Conservation (phyloP, 2,329 filamentous ascomycete species). For the Cordyceps tenuipes region DNA sequence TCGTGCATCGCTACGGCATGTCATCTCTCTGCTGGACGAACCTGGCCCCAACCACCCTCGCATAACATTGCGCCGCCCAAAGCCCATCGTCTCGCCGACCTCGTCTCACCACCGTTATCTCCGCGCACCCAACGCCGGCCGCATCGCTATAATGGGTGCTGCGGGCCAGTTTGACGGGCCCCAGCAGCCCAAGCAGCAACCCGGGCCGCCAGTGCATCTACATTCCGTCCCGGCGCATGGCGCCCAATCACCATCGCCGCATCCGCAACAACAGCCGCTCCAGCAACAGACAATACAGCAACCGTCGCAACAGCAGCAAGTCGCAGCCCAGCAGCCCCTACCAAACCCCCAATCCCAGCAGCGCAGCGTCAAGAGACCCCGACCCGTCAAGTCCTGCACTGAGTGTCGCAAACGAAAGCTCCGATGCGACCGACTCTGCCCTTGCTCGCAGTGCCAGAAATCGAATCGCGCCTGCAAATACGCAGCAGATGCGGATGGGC, state of each 20-base stretch:
- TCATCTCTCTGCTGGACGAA: background rate
- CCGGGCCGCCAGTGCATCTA: background rate
- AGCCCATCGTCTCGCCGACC: background rate
- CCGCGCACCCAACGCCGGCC: background rate
- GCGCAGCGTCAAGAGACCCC: constrained; percentile 43
- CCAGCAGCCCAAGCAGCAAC: constrained; percentile 4
- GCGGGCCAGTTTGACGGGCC: background rate
- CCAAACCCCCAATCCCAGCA: constrained; percentile 20
- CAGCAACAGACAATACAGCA: background rate
- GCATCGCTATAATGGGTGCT: constrained; percentile 1
- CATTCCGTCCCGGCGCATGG: background rate
- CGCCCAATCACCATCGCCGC: background rate
- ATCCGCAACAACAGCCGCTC: background rate
- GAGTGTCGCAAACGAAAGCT: constrained; percentile 51
- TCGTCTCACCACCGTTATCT: background rate
- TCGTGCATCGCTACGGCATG: constrained; percentile 3
- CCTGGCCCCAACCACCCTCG: background rate
- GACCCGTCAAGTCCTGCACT: constrained; percentile 48
- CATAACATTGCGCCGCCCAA: background rate
- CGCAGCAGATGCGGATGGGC: constrained; percentile 38
- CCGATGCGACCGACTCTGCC: constrained; percentile 46
- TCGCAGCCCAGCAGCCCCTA: constrained; percentile 12
- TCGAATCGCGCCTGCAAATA: constrained; percentile 47
- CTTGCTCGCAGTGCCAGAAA: constrained; percentile 51
- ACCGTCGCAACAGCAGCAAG: constrained; percentile 11